Evolutionary conservation across 805 yeast genomes (phyloP), one percentile per base, ranked within the genome.

Genomic region (Komagataella pastoris): DNA sequence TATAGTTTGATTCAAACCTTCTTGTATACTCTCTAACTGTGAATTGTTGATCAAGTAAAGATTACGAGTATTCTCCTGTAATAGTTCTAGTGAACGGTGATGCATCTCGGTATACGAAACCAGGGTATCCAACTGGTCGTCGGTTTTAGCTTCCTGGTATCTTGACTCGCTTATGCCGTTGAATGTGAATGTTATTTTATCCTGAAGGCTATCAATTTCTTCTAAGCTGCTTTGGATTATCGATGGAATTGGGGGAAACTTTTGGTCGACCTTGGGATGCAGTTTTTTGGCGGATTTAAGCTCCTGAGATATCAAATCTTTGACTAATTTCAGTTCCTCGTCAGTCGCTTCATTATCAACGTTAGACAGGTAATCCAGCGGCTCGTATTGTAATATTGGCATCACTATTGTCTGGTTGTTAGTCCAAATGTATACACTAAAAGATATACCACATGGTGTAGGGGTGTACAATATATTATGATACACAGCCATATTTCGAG

Each of bases 91-190:
- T n/a, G 72, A 68, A 17, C 77, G 57, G 24, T 67, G 64, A 49
- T 75, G 70, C 47, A 72, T 63, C 19, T 60, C 55, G 3, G 75
- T 58, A 57, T 74, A 74, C 30, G 72, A 68, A 24, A 75, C 54
- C 3, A 74, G 63, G 7, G 72, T 63, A 5, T 30, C 40, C 10
- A 30, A 30, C 40, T 30, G 40, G 3, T 30, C 40, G 10, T 14
- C 10, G 10, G 40, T 30, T 30, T 8, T 10, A 30, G 14, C 40
- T 14, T 30, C n/a, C 14, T 30, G 40, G 40, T 30, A 30, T 30
- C 6, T 30, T 30, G 40, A 30, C 6, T 30, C 14, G 40, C 14
- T 14, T 30, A 30, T 30, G n/a, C 40, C 40, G 12, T 30, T 30
- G 40, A 30, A 30, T 14, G 40, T 30, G 40, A 30, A 30, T 30